phyloP scores from a whole-genome alignment of 2,329 filamentous ascomycete species.

The Aspergillus phoenicis region DNA sequence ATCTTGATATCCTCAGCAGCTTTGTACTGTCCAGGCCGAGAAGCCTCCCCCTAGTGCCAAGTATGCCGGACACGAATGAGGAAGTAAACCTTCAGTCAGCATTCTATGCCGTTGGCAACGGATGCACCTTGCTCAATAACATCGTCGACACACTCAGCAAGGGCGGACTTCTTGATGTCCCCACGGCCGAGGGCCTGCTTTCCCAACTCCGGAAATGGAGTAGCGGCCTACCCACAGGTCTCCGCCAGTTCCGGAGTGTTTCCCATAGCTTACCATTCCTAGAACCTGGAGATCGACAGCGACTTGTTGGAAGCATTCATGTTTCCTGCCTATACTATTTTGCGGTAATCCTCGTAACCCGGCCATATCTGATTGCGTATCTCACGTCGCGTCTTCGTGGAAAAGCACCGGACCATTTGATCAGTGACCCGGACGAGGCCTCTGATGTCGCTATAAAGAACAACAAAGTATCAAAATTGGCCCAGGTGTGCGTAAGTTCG shows the following conservation, averaged over 20 bases:
- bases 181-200: background rate
- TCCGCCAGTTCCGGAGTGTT: background rate
- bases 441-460: background rate
- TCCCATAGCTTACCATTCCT: background rate
- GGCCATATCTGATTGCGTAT: constrained; percentile 54
- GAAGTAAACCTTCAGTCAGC: background rate
- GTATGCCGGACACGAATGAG: background rate
- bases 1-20: background rate
- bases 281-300: background rate
- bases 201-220: background rate
- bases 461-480: constrained; percentile 5
- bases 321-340: constrained; percentile 59
- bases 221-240: background rate
- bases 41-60: background rate
- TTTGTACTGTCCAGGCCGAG: background rate
- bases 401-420: constrained; percentile 14
- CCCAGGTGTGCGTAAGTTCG: constrained; percentile 7
- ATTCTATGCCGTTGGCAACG: background rate
- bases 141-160: background rate
- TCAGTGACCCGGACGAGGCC: constrained; percentile 3
- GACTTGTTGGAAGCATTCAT: constrained; percentile 49
- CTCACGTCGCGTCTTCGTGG: constrained; percentile 39
- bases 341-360: constrained; percentile 55
- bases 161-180: background rate
- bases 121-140: background rate